These are phyloP conservation scores for Cryptosporidium sp. DNA, from an alignment of 169 alveolate genomes.

Conservation along the genomic window DNA sequence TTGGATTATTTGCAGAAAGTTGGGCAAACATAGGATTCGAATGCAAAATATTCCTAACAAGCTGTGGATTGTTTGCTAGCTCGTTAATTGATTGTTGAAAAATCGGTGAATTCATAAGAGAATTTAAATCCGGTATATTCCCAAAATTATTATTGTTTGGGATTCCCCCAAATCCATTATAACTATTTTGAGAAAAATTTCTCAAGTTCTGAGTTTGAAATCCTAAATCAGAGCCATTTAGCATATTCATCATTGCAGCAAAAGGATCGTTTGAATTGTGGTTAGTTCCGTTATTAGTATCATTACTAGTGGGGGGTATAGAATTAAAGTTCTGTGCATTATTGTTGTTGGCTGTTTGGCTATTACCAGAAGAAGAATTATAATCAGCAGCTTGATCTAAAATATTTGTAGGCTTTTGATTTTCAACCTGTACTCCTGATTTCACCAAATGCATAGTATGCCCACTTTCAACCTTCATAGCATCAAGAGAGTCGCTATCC, in stretches of 20 bases:
- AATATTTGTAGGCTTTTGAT: conserved; percentile 25
- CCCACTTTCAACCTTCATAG: conserved; percentile 87
- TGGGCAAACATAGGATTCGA: conserved; percentile 79
- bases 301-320: not conserved
- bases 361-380: not conserved
- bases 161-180: conserved; percentile 15
- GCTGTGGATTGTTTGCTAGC: conserved; percentile 81
- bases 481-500: conserved; percentile 86
- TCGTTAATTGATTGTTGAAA: conserved; percentile 85
- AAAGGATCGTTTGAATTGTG: not conserved
- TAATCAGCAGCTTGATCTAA: conserved; percentile 19
- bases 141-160: conserved; percentile 15
- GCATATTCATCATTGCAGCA: conserved; percentile 46
- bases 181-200: conserved; percentile 1
- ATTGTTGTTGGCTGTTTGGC: not conserved
- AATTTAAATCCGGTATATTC: conserved; percentile 39
- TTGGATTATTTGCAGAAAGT: conserved; percentile 85
- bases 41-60: conserved; percentile 79
- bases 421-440: conserved; percentile 83
- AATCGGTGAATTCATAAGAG: conserved; percentile 82
- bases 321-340: not conserved
- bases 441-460: conserved; percentile 91
- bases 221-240: conserved; percentile 40
- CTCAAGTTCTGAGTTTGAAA: not conserved
- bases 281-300: conserved; percentile 5